Conservation (phyloP, 257 asterid species). For the Phtheirospermum japonicum region DNA sequence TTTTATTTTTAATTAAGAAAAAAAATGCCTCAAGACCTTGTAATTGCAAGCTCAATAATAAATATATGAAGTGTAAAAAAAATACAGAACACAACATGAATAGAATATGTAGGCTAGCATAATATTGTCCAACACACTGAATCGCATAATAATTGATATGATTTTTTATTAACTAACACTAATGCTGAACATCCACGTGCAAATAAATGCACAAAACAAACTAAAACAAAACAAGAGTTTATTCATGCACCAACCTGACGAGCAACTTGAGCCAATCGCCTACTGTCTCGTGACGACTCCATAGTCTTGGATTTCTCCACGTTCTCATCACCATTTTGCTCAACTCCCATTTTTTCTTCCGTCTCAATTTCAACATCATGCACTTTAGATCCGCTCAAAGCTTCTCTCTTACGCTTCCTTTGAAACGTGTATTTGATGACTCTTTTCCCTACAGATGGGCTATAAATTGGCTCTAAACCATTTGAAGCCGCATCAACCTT, state of each 20-base stretch:
- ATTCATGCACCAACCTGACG: constrained; percentile 57
- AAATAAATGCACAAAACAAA: constrained; percentile 21
- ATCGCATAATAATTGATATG: constrained; percentile 4
- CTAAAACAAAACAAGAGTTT: neutral
- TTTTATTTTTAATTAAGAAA: no score
- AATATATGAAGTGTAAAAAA: neutral
- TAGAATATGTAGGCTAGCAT: constrained; percentile 2
- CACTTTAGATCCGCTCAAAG: constrained; percentile 37
- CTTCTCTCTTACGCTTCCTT: constrained; percentile 70
- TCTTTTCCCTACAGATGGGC: constrained; percentile 41
- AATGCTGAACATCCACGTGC: neutral
- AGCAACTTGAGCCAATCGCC: constrained; percentile 64
- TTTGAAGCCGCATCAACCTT: constrained; percentile 20
- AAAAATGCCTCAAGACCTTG: neutral
- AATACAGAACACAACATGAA: constrained; percentile 2
- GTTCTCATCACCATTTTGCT: constrained; percentile 22
- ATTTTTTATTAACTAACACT: neutral
- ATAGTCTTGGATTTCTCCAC: constrained; percentile 38
- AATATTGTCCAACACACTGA: neutral
- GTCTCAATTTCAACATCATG: constrained; percentile 25
- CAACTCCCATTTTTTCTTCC: constrained; percentile 32
- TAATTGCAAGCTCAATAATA: no score
- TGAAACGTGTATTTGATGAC: constrained; percentile 71
- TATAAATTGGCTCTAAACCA: constrained; percentile 23
- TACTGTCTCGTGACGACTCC: constrained; percentile 54